These are phyloP conservation scores for Allium fistulosum DNA, from an alignment of 106 monocot genomes.

Conservation along the genomic window DNA sequence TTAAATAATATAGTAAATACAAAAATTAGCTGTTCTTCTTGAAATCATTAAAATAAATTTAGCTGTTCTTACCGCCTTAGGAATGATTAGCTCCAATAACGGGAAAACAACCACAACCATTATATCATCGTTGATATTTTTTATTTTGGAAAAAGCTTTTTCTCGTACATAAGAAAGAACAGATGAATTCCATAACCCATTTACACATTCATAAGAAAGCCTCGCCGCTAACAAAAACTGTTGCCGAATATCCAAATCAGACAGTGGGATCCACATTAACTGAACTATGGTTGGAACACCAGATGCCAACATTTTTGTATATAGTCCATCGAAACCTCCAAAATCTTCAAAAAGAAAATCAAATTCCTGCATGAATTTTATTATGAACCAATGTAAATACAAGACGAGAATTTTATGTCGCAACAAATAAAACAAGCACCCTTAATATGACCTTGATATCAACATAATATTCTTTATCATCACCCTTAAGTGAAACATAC, in stretches of 20 bases:
- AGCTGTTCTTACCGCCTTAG: conserved; percentile 38
- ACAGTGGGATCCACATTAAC: conserved; percentile 89
- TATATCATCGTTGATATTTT: conserved; percentile 70
- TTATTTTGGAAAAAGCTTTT: conserved; percentile 32
- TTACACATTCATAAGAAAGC: conserved; percentile 29
- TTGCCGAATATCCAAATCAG: conserved; percentile 55
- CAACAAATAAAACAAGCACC: too few relatives aligned
- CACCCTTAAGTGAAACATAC: conserved; percentile 79
- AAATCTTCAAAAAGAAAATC: conserved; percentile 83
- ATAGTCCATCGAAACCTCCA: conserved; percentile 85
- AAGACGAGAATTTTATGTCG: too few relatives aligned
- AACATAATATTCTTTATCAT: conserved; percentile 76
- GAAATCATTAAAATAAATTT: not conserved
- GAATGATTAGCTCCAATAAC: conserved; percentile 61
- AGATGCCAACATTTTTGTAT: conserved; percentile 71
- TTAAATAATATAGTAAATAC: not conserved
- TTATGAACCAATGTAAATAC: too few relatives aligned
- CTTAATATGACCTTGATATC: conserved; percentile 52
- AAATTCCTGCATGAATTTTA: conserved; percentile 37
- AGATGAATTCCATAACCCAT: conserved; percentile 53
- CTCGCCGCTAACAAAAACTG: conserved; percentile 44
- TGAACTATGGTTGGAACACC: conserved; percentile 76
- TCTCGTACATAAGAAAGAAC: conserved; percentile 30
- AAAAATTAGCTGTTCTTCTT: not conserved
- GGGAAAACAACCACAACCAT: conserved; percentile 59